Evolutionary conservation across 257 asterid genomes (phyloP), one percentile per base, ranked within the genome.

Genomic region (Forsythia viridissima): DNA sequence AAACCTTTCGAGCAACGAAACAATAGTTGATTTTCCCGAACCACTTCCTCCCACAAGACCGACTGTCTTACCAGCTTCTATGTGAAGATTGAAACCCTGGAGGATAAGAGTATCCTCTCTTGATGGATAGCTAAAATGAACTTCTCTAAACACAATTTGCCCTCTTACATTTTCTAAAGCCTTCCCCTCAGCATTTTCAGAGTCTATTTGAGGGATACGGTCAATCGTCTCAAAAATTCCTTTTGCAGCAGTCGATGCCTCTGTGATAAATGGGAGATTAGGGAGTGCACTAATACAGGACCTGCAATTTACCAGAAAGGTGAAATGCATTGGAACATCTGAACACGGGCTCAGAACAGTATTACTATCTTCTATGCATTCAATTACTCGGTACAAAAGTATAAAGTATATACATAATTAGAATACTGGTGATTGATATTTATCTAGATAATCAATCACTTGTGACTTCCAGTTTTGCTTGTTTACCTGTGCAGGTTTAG

Each of bases 41-140:
- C 97, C 97, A 80, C 97, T 92, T 39, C 93, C 91, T 74, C 97
- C 97, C 20, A 92, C 94, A 4, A 92, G 90, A 40, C 94, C 96
- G 13, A 92, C 88, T 2, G 89, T 89, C 37, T 84, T 87, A 2
- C 93, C 94, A 0, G 92, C 89, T 74, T 85, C 80, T 24, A 91
- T 88, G 30, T 1, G 12, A 6, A 92, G 89, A 77, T 79, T 87
- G 78, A 91, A 84, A 20, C 90, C 91, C 63, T 85, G 85, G 52
- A 92, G 89, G 42, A 91, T 75, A 2, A 84, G 88, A 37, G 90
- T 70, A 24, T 85, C 87, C 15, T 80, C 82, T 81, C 97, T 86
- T 43, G 96, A 92, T 52, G 97, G 96, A 85, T 92, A 92, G 42
- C 85, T 82, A 84, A 92, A 92, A 48, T 84, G 39, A 3, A 92